These are phyloP conservation scores for Baudoinia panamericana DNA, from an alignment of 495 filamentous ascomycete species.

Conservation along the genomic window DNA sequence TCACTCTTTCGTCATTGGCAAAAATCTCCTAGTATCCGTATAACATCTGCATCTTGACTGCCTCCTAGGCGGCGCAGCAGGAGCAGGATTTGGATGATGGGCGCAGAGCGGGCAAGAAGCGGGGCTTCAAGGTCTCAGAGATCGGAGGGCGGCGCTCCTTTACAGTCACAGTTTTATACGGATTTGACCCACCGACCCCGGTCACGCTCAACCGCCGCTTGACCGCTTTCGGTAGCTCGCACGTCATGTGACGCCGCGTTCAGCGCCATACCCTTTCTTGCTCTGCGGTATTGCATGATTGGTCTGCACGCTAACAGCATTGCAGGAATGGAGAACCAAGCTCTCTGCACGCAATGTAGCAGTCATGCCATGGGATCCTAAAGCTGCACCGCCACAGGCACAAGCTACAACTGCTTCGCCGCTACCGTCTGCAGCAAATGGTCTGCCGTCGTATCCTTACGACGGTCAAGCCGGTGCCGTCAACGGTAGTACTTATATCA, in stretches of 20 bases:
- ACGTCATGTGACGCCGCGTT: background rate
- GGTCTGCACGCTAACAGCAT: too few species aligned
- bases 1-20: background rate
- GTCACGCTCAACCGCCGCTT: constrained; percentile 11
- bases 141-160: constrained; percentile 14
- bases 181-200: constrained; percentile 2
- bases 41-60: background rate
- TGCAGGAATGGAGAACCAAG: constrained; percentile 83
- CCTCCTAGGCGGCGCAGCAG: background rate
- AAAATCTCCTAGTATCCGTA: background rate
- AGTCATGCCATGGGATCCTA: constrained; percentile 88
- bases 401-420: constrained; percentile 9
- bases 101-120: constrained; percentile 11
- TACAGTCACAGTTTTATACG: constrained; percentile 20
- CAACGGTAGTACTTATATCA: constrained; percentile 45
- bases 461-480: constrained; percentile 7
- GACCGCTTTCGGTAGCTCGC: constrained; percentile 10
- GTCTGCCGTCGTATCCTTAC: constrained; percentile 2
- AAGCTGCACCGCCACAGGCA: constrained; percentile 37
- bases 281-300: too few species aligned
- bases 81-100: too few species aligned
- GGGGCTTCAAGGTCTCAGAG: constrained; percentile 16
- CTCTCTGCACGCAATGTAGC: constrained; percentile 70
- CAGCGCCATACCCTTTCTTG: background rate
- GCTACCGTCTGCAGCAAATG: constrained; percentile 3